Evolutionary conservation across 495 filamentous ascomycete genomes (phyloP).

Genomic region (Chlorociboria aeruginascens): DNA sequence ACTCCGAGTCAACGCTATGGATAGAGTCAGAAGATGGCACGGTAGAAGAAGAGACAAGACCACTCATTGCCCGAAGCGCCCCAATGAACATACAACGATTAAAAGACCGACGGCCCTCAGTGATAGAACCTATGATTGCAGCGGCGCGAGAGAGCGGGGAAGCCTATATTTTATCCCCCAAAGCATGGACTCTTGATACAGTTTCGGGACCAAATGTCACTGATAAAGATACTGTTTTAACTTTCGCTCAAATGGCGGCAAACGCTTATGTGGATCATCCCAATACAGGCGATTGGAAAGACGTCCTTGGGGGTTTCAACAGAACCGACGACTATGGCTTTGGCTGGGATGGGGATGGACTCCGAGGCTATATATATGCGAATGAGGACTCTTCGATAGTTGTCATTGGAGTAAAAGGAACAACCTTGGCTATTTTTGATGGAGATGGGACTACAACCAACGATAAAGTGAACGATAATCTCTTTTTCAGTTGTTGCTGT

Average conservation of each 20-base stretch:
- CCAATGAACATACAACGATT: slow-evolving; percentile 64
- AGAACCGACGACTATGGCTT: slow-evolving; percentile 77
- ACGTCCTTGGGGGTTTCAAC: slow-evolving; percentile 70
- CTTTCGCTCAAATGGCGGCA: slow-evolving; percentile 73
- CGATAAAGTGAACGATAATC: slow-evolving; percentile 94
- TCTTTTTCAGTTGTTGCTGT: slow-evolving; percentile 97
- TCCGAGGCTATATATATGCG: slow-evolving; percentile 85
- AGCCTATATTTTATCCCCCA: slow-evolving; percentile 45
- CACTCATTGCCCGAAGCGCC: slow-evolving; percentile 44
- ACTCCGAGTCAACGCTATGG: slow-evolving; percentile 47
- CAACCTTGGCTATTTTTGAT: slow-evolving; percentile 82
- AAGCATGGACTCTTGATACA: slow-evolving; percentile 76
- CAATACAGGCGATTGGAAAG: slow-evolving; percentile 66
- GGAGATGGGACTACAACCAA: slow-evolving; percentile 92
- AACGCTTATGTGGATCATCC: slow-evolving; percentile 76
- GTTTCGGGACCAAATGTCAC: slow-evolving; percentile 70
- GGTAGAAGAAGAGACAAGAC: slow-evolving; percentile 28
- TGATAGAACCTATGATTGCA: slow-evolving; percentile 64
- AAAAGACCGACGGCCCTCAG: slow-evolving; percentile 60
- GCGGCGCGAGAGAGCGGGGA: slow-evolving; percentile 49
- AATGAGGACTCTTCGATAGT: slow-evolving; percentile 78
- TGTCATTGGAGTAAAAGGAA: slow-evolving; percentile 87
- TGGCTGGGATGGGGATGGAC: slow-evolving; percentile 82
- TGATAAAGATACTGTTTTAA: slow-evolving; percentile 74
- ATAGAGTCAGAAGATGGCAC: slow-evolving; percentile 47